Conservation (phyloP, 2,329 filamentous ascomycete species). For the Penicillium digitatum region DNA sequence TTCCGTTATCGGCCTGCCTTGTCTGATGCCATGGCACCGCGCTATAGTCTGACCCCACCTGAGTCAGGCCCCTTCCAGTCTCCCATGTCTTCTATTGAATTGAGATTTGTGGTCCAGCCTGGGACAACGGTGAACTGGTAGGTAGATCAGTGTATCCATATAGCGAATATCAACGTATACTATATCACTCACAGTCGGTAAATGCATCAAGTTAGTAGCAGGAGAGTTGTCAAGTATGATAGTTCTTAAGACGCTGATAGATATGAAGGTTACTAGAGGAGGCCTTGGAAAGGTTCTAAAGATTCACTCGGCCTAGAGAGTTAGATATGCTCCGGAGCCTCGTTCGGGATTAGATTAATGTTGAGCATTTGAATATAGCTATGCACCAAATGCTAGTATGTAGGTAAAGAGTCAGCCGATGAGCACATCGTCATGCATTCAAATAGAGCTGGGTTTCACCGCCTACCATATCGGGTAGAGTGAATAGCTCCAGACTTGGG, state of each 20-base stretch:
- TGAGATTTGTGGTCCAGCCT: background rate
- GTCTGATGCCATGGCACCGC: background rate
- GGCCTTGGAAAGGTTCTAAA: background rate
- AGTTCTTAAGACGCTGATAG: background rate
- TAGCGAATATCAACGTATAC: background rate
- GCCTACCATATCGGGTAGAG: background rate
- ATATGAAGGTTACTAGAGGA: background rate
- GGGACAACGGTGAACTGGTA: background rate
- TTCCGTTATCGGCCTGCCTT: background rate
- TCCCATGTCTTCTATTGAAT: background rate
- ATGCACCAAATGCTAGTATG: background rate
- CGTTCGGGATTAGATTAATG: background rate
- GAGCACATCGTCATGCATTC: background rate
- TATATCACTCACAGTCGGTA: background rate
- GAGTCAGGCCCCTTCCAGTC: background rate
- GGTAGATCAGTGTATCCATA: background rate
- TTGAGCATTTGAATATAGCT: too few species aligned
- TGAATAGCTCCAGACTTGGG: slow-evolving; percentile 5
- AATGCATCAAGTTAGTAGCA: background rate
- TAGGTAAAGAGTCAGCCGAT: background rate
- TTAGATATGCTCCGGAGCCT: background rate
- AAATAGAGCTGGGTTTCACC: background rate
- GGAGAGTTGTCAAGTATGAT: background rate
- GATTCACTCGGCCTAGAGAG: background rate
- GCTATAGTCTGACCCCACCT: background rate